Evolutionary conservation across 129 eudicot species (phyloP), one percentile per base, ranked within the genome.

Genomic region (Flaveria trinervia): DNA sequence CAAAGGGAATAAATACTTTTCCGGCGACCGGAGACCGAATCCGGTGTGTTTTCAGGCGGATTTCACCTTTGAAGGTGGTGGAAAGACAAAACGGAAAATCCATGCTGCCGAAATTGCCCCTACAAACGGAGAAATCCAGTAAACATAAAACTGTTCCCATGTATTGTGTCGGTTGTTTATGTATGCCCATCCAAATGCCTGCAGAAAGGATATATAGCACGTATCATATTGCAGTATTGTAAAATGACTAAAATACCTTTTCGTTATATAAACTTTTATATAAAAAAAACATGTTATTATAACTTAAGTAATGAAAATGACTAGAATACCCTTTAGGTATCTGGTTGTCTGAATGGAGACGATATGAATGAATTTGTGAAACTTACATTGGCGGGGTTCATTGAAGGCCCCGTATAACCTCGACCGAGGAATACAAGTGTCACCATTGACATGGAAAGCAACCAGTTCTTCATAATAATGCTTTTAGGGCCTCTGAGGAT

Each of bases 181-280:
- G 26, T 90, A 90, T 26, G 96, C 96, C 96, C 96, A 90, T 73
- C 93, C 96, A 78, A 88, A 90, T 39, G 93, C 96, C 93, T 90
- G 76, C 71, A 70, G 0, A 68, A 45, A 50, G 6, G 9, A 45
- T 10, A 45, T 10, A 3, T 22, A 22, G 41, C 44, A 45, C 22
- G 1, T 14, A 41, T 57, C 13, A 0, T 22, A 39, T 56, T 15
- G 52, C 0, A 3, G 1, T 49, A 11, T 0, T 1, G n/a, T 16
- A 20, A 28, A 36, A 51, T 10, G 1, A 54, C 11, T 33, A 36
- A 23, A 70, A 4, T 16, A 50, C 16, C 52, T n/a, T n/a, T n/a
- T 36, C 1, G 2, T 0, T 39, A 30, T 9, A 30, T 5, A 5
- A 30, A 0, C 36, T 30, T 30, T 25, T 18, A n/a, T 7, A 13